Percentiles rank a stretch among this genome's conserved stretches.
Conservation (phyloP, 306 rosid species). For the Lathyrus tuberosus region DNA sequence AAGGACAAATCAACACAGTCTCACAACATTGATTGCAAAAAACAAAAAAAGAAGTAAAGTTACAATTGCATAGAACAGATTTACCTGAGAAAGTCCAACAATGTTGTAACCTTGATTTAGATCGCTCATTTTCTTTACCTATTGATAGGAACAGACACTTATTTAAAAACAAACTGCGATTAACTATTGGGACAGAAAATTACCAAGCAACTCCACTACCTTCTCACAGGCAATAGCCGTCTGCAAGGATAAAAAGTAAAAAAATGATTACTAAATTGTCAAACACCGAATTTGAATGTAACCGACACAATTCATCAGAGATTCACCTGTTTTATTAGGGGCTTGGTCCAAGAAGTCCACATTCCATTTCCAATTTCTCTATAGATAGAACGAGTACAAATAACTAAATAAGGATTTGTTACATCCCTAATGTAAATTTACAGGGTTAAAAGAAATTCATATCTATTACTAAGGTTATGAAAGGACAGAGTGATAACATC, state of each 20-base stretch:
- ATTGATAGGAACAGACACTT: constrained; percentile 37
- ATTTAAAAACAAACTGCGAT: constrained; percentile 23
- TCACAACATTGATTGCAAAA: constrained; percentile 2
- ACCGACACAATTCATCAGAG: constrained; percentile 27
- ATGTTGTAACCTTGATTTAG: constrained; percentile 77
- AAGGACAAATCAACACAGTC: not conserved
- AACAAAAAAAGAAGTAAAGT: not conserved
- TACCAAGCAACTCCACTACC: constrained; percentile 63
- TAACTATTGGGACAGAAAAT: constrained; percentile 29
- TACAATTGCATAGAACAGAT: constrained; percentile 5
- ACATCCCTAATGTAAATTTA: not conserved
- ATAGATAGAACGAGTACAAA: constrained; percentile 39
- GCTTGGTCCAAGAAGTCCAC: constrained; percentile 81
- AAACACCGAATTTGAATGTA: constrained; percentile 29
- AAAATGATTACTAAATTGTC: constrained; percentile 33
- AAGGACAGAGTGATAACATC: constrained; percentile 17
- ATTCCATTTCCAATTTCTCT: constrained; percentile 76
- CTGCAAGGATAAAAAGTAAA: constrained; percentile 53
- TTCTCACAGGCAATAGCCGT: constrained; percentile 70
- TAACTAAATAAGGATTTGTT: constrained; percentile 24
- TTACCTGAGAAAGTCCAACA: constrained; percentile 96
- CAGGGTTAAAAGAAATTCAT: constrained; percentile 1
- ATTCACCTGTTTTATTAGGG: constrained; percentile 64
- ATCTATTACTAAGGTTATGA: constrained; percentile 7
- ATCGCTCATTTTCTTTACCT: constrained; percentile 78